Base-by-base conservation (phyloP, 352 stramenopile genomes). In the Phytophthora europaea region DNA sequence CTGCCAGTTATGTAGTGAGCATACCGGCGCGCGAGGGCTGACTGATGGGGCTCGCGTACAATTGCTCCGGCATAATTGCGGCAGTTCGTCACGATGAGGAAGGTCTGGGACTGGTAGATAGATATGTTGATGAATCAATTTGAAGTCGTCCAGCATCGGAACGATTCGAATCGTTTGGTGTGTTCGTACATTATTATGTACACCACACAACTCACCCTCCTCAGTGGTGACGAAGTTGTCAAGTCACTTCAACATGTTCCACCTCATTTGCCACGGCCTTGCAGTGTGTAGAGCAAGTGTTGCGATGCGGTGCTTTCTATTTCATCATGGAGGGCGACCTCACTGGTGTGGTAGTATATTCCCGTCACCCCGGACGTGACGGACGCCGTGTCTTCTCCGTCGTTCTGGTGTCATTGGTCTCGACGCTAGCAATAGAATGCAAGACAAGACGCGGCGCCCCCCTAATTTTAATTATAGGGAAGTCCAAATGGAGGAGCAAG, bases 41-140 rank as follows among this genome's bases (percentile, higher is more conserved):
- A 78, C 85, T 93, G 55, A 93, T 82, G 10, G 75, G 67, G 57
- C 81, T 85, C 15, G 75, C 83, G 65, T 88, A 92, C 51, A 93
- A 51, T 71, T 86, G 65, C 40, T 91, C 85, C 26, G 33, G 38
- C 82, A 85, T 91, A 5, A 16, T 60, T 6, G 9, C 15, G 8
- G 12, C 23, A 52, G 36, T 18, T 53, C 47, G n/a, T 48, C 40
- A 48, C 40, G 16, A 50, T 0, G 45, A 52, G 31, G 40, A 38
- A 66, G 47, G 10, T 62, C 36, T 6, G 22, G 15, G n/a, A 45
- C 23, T 76, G 62, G 26, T n/a, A n/a, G n/a, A n/a, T 2, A 31
- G 26, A 31, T 2, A 31, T 73, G 72, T 75, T 79, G 72, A 79
- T 75, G 72, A 31, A 79, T 68, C 61, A 69, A 53, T 74, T 73